A percentile compares a stretch with the other conserved stretches of the same genome.
These are phyloP conservation scores for Bryum argenteum DNA, from an alignment of 225 moss, liverwort and hornwort species.

Conservation along the genomic window DNA sequence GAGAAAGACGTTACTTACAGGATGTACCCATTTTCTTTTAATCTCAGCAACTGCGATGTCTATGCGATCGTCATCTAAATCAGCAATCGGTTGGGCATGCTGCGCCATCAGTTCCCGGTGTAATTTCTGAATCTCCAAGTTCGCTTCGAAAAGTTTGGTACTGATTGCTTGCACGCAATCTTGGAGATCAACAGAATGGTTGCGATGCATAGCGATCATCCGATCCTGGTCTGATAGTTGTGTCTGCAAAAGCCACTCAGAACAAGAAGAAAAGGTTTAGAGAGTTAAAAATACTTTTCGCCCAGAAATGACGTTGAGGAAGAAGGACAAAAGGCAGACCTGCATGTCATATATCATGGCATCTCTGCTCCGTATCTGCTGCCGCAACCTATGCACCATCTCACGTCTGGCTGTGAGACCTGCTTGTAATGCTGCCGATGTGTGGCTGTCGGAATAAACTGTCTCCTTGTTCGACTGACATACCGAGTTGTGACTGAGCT, in stretches of 20 bases:
- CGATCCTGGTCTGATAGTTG: constrained; percentile 56
- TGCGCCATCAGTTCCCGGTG: constrained; percentile 55
- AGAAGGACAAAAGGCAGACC: constrained; percentile 24
- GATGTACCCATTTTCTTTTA: constrained; percentile 31
- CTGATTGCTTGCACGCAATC: constrained; percentile 54
- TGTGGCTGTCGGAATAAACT: constrained; percentile 41
- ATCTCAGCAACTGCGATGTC: constrained; percentile 28
- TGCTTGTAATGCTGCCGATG: constrained; percentile 41
- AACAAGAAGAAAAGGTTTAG: background rate
- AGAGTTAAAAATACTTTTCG: background rate
- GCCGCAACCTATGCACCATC: constrained; percentile 64
- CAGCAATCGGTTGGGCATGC: constrained; percentile 34
- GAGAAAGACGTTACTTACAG: constrained; percentile 20
- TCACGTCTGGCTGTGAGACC: constrained; percentile 53
- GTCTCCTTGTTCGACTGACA: constrained; percentile 38
- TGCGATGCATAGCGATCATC: constrained; percentile 48
- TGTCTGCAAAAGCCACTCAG: constrained; percentile 25
- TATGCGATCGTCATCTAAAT: constrained; percentile 33
- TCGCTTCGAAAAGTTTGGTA: constrained; percentile 53
- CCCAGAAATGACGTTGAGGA: background rate
- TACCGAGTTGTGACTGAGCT: constrained; percentile 44
- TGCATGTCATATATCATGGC: constrained; percentile 72
- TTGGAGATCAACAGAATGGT: constrained; percentile 65
- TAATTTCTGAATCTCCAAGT: constrained; percentile 61
- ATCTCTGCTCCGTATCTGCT: constrained; percentile 73